phyloP scores from a whole-genome alignment of 805 yeast species.

The Suhomyces prunicola region DNA sequence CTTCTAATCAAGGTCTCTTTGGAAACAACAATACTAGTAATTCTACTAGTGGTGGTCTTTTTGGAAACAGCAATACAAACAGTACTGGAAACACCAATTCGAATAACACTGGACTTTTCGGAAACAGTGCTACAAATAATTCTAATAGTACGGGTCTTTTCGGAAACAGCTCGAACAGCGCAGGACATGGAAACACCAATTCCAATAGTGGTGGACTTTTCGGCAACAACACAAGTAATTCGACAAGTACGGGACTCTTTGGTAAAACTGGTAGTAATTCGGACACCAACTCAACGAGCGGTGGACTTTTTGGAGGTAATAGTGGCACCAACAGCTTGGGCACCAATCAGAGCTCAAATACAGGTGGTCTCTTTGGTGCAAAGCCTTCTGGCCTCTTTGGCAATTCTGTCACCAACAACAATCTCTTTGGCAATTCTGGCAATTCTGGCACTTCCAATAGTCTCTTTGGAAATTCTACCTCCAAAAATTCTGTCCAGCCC shows the following conservation, averaged over 20 bases:
- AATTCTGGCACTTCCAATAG: neutral
- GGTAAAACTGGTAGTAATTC: constrained; percentile 12
- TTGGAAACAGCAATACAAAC: constrained; percentile 4
- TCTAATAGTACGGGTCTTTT: constrained; percentile 8
- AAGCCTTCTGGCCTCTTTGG: constrained; percentile 8
- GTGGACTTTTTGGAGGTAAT: constrained; percentile 23
- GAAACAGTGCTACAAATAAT: neutral
- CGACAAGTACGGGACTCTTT: constrained; percentile 15
- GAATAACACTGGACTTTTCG: neutral
- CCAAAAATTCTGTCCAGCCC: neutral
- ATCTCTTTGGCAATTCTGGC: constrained; percentile 2
- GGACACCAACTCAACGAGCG: constrained; percentile 10
- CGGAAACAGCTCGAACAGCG: constrained; percentile 11
- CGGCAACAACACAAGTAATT: constrained; percentile 2
- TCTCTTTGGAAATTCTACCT: constrained; percentile 17
- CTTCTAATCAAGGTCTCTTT: neutral
- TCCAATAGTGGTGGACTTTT: constrained; percentile 3
- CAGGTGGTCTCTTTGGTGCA: constrained; percentile 2
- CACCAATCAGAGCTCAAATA: neutral
- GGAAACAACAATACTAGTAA: neutral
- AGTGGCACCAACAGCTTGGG: neutral
- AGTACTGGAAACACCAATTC: neutral
- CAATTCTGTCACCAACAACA: constrained; percentile 2
- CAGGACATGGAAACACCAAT: neutral
- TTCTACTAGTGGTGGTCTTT: neutral